Evolutionary conservation across 768 basidiomycete species (phyloP), one percentile per base, ranked within the genome.

Genomic region (Boletus sp.): DNA sequence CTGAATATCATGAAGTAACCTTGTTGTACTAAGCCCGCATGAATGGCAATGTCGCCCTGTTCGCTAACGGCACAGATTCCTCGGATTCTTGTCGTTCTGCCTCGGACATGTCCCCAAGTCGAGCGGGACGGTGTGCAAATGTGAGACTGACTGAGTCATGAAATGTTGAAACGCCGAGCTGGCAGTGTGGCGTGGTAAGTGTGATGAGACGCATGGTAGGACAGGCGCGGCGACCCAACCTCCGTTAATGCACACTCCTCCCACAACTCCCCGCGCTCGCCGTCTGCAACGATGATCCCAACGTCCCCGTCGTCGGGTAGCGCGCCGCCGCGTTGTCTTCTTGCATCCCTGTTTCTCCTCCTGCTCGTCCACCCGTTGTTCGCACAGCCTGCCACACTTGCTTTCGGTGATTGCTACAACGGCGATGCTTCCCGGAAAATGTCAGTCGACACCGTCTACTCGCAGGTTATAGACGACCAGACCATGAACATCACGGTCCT

Each of bases 401-500:
- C 74, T 42, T 91, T 83, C 68, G 62, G 70, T n/a, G 87, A 90
- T 69, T 93, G 90, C 71, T 90, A 83, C 70, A 66, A 73, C 25
- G 77, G 78, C 53, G 78, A 79, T 70, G 59, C 64, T 32, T 68
- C 77, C 41, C 78, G 78, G 68, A 87, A 85, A 67, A 77, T 91
- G 70, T 75, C 81, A 32, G 77, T 92, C 53, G 77, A 82, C 55
- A 79, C 80, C 32, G 83, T 93, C 41, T 93, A 88, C 65, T 87
- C 81, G 21, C 90, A 93, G 68, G 76, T 88, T 53, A 71, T 82
- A 23, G 71, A 78, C 29, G 74, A 74, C 44, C 71, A 74, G 11
- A 66, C 71, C 19, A 70, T 94, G 56, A 88, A 89, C 65, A 75
- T 94, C 62, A 88, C 86, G 2, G 74, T 93, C 35, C 63, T 94